A percentile compares a stretch with the other conserved stretches of the same genome.
phyloP scores from a whole-genome alignment of 2,329 filamentous ascomycete genomes.

The Paraphaeosphaeria minitans region DNA sequence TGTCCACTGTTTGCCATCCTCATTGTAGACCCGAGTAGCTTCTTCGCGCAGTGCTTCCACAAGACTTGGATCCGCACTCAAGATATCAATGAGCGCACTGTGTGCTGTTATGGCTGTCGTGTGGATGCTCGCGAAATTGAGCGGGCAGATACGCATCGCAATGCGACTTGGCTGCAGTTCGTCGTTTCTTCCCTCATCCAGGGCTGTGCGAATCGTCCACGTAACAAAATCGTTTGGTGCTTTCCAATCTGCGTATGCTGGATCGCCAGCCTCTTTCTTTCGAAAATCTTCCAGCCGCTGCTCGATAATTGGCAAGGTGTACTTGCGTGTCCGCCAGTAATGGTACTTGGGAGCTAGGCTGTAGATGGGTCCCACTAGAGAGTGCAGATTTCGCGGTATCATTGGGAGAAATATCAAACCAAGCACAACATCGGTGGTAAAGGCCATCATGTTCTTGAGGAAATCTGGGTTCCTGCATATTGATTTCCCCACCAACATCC shows the following conservation, averaged over 20 bases:
- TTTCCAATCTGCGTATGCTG: constrained; percentile 48
- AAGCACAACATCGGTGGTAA: constrained; percentile 56
- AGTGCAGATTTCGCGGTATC: constrained; percentile 56
- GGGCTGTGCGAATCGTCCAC: constrained; percentile 61
- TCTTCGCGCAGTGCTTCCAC: constrained; percentile 51
- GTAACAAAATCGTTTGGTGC: constrained; percentile 63
- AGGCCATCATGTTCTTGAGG: constrained; percentile 55
- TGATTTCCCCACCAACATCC: constrained; percentile 52
- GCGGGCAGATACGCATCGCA: constrained; percentile 58
- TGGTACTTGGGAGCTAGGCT: constrained; percentile 55
- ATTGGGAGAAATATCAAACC: constrained; percentile 49
- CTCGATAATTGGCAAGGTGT: constrained; percentile 56
- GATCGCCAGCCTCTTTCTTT: constrained; percentile 49
- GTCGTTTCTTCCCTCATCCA: constrained; percentile 48
- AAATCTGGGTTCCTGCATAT: constrained; percentile 55
- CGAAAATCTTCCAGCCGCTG: constrained; percentile 56
- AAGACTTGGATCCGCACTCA: constrained; percentile 23
- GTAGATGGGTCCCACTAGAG: constrained; percentile 55
- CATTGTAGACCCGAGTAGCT: constrained; percentile 39
- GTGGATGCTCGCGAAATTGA: constrained; percentile 65
- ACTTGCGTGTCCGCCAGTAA: constrained; percentile 51
- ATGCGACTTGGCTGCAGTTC: constrained; percentile 58
- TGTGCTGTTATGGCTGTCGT: constrained; percentile 61
- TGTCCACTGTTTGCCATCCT: constrained; percentile 53
- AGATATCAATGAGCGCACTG: constrained; percentile 40